Conservation (phyloP, 768 basidiomycete genomes). For the Gloeopeniophorella convolvens region DNA sequence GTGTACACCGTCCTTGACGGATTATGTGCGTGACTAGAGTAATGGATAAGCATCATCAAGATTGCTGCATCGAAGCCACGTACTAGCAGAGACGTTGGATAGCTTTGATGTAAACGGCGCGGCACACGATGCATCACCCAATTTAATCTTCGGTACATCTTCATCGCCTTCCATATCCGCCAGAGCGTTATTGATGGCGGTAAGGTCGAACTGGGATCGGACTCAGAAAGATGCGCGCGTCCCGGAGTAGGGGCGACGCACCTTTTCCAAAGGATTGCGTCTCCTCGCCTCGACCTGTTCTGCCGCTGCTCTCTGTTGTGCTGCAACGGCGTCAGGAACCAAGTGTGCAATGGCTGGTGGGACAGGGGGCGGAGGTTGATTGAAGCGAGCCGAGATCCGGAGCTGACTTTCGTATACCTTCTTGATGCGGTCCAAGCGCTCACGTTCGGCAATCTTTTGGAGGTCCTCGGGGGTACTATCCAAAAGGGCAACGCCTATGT, state of each 20-base stretch:
- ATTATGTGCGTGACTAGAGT: conserved; percentile 88
- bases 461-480: conserved; percentile 91
- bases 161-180: conserved; percentile 93
- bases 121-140: conserved; percentile 98
- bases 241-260: conserved; percentile 29
- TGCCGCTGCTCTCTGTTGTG: conserved; percentile 76
- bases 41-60: not conserved
- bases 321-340: conserved; percentile 85
- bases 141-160: conserved; percentile 95
- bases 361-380: conserved; percentile 89
- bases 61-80: conserved; percentile 28
- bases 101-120: conserved; percentile 98
- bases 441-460: conserved; percentile 89
- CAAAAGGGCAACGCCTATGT: conserved; percentile 89
- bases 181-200: conserved; percentile 74
- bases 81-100: conserved; percentile 94
- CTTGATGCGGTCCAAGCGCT: conserved; percentile 84
- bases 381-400: conserved; percentile 83
- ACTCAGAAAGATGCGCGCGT: not conserved
- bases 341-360: conserved; percentile 82
- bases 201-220: conserved; percentile 61
- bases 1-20: conserved; percentile 95
- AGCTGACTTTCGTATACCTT: conserved; percentile 97
- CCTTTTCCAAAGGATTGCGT: conserved; percentile 89
- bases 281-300: conserved; percentile 58